Base-by-base conservation (phyloP, 352 stramenopile species). In the Globisporangium irregulare region DNA sequence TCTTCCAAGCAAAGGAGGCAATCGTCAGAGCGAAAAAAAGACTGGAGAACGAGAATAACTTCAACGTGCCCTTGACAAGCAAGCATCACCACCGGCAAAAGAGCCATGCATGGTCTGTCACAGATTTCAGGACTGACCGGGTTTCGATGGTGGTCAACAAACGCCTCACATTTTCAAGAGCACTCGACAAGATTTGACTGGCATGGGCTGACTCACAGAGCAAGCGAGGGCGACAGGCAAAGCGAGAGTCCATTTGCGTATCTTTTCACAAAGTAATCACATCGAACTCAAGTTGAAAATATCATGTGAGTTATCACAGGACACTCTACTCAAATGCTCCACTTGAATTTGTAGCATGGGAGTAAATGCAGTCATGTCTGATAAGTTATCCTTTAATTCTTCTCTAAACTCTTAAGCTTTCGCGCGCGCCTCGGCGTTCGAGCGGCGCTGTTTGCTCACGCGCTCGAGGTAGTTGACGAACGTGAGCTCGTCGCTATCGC, bases 391-490 rank as follows among this genome's bases (percentile, higher is more conserved):
- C 36, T 43, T 43, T 27, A 0, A 14, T 22, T 22, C 43, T n/a
- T 51, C 18, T 51, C 18, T 54, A 7, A 54, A 18, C n/a, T 22
- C 22, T 78, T 74, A 88, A 50, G 73, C 73, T 61, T 86, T 89
- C 25, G 74, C 73, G 25, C 79, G 73, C 20, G 78, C 80, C 62
- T 90, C 83, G 9, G 76, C 76, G 57, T 89, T 90, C 48, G 73
- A 80, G 68, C 81, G 81, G 59, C 83, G 87, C 76, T 95, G 84
- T 59, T 91, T 88, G 34, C 82, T 71, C 2, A 92, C 84, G 34
- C 84, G 81, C 29, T 92, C 86, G 10, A 95, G 72, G 59, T 94
- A 94, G 55, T 91, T 81, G 50, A 93, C 83, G 56, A 95, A 94
- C 14, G 63, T 82, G 67, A 94, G 75, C 66, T 94, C 87, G 67